Evolutionary conservation across 306 rosid genomes (phyloP).

Genomic region (Dryas drummondii): DNA sequence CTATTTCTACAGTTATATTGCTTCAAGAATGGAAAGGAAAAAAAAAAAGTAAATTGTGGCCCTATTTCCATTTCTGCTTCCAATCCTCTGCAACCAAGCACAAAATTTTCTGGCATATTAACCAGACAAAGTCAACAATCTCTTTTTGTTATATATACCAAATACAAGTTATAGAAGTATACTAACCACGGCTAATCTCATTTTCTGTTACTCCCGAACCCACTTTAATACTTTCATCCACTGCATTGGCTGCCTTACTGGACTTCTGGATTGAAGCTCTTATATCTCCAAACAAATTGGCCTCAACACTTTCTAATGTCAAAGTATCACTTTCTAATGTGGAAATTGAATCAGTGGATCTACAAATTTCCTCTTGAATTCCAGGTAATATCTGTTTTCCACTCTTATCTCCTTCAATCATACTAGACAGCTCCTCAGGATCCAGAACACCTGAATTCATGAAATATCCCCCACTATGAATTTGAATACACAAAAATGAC

Average conservation of each 20-base stretch:
- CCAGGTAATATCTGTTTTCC: conserved; percentile 47
- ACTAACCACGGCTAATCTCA: conserved; percentile 44
- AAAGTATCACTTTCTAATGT: conserved; percentile 70
- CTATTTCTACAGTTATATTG: background rate
- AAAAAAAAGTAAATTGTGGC: background rate
- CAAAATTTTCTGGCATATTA: background rate
- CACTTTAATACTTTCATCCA: conserved; percentile 32
- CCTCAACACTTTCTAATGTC: conserved; percentile 61
- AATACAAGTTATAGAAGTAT: conserved; percentile 8
- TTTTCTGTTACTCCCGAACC: conserved; percentile 22
- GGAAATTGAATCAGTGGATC: conserved; percentile 74
- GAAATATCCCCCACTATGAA: conserved; percentile 19
- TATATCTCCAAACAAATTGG: conserved; percentile 71
- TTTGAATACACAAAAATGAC: background rate
- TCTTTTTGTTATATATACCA: conserved; percentile 1
- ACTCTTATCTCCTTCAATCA: conserved; percentile 70
- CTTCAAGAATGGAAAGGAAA: background rate
- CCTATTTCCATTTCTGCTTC: background rate
- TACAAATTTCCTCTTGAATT: conserved; percentile 68
- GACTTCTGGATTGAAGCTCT: conserved; percentile 98
- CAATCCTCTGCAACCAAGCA: background rate
- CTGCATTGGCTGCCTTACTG: conserved; percentile 29
- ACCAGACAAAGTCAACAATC: background rate
- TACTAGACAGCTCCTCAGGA: conserved; percentile 76
- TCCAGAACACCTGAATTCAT: conserved; percentile 78